Evolutionary conservation across 129 eudicot species (phyloP).

Genomic region (Flaveria bidentis): DNA sequence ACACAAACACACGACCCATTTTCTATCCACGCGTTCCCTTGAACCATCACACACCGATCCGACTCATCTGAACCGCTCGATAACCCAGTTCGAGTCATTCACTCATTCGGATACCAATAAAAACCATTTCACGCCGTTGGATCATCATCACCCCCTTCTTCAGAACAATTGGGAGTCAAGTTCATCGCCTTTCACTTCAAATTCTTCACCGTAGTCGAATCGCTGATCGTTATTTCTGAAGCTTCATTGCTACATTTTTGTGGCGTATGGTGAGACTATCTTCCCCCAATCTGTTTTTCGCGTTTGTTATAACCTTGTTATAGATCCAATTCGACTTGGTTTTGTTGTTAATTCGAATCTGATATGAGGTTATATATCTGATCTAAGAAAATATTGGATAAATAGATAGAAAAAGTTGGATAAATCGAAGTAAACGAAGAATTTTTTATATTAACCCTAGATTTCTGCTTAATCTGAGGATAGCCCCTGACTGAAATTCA

Average conservation of each 20-base stretch:
- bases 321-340: slow-evolving; percentile 21
- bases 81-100: background rate
- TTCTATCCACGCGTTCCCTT: slow-evolving; percentile 32
- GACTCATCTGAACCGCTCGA: background rate
- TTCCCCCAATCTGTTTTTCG: background rate
- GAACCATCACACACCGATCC: slow-evolving; percentile 27
- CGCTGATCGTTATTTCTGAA: slow-evolving; percentile 2
- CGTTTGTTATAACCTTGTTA: slow-evolving; percentile 4
- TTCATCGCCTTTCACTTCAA: slow-evolving; percentile 6
- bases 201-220: slow-evolving; percentile 18
- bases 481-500: background rate
- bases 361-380: slow-evolving; percentile 17
- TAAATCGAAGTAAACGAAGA: slow-evolving; percentile 1
- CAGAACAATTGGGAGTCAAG: slow-evolving; percentile 11
- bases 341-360: slow-evolving; percentile 13
- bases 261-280: slow-evolving; percentile 17
- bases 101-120: slow-evolving; percentile 1
- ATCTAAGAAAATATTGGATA: slow-evolving; percentile 14
- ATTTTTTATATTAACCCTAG: slow-evolving; percentile 30
- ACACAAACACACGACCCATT: slow-evolving; percentile 22
- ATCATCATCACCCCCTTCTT: background rate
- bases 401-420: background rate
- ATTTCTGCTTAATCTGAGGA: background rate
- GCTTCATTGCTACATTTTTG: slow-evolving; percentile 24
- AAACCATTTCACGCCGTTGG: slow-evolving; percentile 16